Evolutionary conservation across 257 asterid species (phyloP), one percentile per base, ranked within the genome.

Genomic region (Solanum verrucosum): DNA sequence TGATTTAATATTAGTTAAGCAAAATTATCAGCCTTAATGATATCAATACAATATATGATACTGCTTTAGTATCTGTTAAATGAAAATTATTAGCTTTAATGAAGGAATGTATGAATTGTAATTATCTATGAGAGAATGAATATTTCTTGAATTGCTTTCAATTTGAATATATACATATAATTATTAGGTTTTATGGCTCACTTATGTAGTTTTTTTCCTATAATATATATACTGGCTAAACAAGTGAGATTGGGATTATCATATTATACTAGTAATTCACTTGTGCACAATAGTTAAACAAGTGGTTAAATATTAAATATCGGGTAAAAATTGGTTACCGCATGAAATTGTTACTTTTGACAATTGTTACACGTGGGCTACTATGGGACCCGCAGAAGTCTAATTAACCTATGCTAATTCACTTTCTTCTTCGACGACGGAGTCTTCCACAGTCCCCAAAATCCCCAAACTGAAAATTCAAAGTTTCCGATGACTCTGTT

Each of bases 361-460:
- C 6, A 21, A 74, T 74, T 35, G 38, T 23, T 79, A 79, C 84
- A 79, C 85, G 67, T 79, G 67, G 40, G 67, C 18, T 25, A 15
- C 31, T 4, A 9, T 9, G 38, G 25, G 67, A 44, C 83, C 83
- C 83, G 84, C 37, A 52, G 71, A 79, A 81, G 31, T 37, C 42
- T 63, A n/a, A 35, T 16, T 4, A 29, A 14, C 21, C 35, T 27
- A 2, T 31, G 60, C 77, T 9, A 16, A 56, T 83, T 85, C 56
- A 25, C 44, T 16, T 86, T 79, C 89, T 63, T 49, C 78, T 88
- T 83, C 33, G 91, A 77, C 89, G 90, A 63, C 85, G 81, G 87
- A 27, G 82, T 77, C 60, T 40, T 31, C 59, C 56, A 29, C 52
- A 74, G 83, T 75, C 56, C 56, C 56, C 83, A 7, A 42, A 78